Evolutionary conservation across 177 flowering plant species (phyloP).

Genomic region (Tripterygium wilfordii): DNA sequence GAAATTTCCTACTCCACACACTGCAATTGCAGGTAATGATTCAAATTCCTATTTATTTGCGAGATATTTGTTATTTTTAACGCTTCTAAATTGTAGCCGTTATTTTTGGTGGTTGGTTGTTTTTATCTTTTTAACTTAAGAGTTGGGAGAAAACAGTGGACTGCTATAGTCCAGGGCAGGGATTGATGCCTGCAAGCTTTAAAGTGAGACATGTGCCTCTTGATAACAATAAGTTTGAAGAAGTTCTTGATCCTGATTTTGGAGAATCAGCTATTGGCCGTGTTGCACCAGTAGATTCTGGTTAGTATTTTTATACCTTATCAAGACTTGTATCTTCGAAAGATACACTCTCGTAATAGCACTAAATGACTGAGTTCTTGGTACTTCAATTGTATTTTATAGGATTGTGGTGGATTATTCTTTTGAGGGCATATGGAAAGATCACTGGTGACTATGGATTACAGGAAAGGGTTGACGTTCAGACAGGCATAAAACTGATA

Average conservation of each 20-base stretch:
- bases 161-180: slow-evolving; percentile 97
- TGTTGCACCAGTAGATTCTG: slow-evolving; percentile 96
- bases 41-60: neutral
- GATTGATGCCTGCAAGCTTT: slow-evolving; percentile 97
- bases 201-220: slow-evolving; percentile 83
- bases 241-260: slow-evolving; percentile 94
- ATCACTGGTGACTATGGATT: slow-evolving; percentile 56
- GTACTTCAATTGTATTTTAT: slow-evolving; percentile 3
- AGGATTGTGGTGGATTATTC: slow-evolving; percentile 81
- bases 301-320: slow-evolving; percentile 43
- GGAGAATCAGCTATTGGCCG: slow-evolving; percentile 99
- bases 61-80: neutral
- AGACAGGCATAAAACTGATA: slow-evolving; percentile 56
- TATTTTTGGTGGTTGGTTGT: neutral
- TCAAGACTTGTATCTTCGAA: too few relatives aligned
- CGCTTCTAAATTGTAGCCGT: neutral
- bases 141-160: slow-evolving; percentile 99
- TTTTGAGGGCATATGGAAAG: slow-evolving; percentile 65
- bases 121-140: slow-evolving; percentile 23
- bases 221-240: slow-evolving; percentile 69
- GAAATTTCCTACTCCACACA: slow-evolving; percentile 85
- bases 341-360: too few relatives aligned
- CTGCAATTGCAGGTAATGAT: slow-evolving; percentile 81
- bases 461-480: slow-evolving; percentile 69
- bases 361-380: too few relatives aligned